Evolutionary conservation across 208 protist species (phyloP), one percentile per base, ranked within the genome.

Genomic region (Leishmania mexicana): DNA sequence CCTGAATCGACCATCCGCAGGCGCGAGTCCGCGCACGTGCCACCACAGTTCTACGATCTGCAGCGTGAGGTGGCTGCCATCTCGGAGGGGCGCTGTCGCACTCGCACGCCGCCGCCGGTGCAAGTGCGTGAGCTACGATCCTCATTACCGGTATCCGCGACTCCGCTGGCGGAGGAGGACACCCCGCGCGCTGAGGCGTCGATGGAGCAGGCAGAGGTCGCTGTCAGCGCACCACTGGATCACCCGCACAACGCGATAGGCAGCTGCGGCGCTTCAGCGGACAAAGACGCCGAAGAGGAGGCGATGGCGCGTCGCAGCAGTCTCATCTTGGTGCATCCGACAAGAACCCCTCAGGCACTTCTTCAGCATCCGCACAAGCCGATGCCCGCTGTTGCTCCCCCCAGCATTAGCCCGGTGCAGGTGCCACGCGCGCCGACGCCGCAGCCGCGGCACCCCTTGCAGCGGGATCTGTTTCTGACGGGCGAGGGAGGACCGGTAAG

Each of bases 61-160:
- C 83, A 94, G 81, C 75, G 77, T 2, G 85, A 89, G 67, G 74
- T 93, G 1, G 10, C 84, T 19, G 89, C 83, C n/a, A 90, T 93
- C 45, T 83, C 81, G 1, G 67, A 89, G 54, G 85, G 89, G 19
- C 85, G 87, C 60, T 79, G 74, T 35, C 85, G 85, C 31, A 75
- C 78, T 28, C 70, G 76, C 57, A 80, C 78, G 11, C 72, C 76
- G 35, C 71, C 58, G 35, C 65, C 76, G 5, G 72, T 85, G 21
- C 57, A 21, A n/a, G 77, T 73, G 15, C 68, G 72, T 40, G 76
- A 87, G 71, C 5, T 13, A 6, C 40, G 21, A 2, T 78, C 76
- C 8, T 75, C 78, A 21, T 24, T n/a, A 45, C 19, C 60, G 24
- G 15, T 3, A 28, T 1, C 53, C n/a, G 17, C 42, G 58, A 84